A percentile compares a stretch with the other conserved stretches of the same genome.
Evolutionary conservation across 257 asterid species (phyloP).

Genomic region (Nemophila menziesii): DNA sequence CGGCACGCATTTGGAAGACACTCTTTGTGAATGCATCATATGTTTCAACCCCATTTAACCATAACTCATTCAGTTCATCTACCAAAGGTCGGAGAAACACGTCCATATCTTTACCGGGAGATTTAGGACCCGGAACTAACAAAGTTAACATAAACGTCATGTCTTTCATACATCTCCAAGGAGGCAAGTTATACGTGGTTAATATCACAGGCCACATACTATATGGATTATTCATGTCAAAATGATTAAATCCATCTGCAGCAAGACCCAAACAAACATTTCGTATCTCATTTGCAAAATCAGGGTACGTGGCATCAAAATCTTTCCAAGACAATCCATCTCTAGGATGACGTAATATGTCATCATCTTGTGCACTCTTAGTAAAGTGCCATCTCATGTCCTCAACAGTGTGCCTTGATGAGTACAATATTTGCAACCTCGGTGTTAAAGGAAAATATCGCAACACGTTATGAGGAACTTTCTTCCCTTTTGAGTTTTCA

Average conservation of each 20-base stretch:
- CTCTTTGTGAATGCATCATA: no score
- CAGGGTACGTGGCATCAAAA: constrained; percentile 4
- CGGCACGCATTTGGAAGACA: constrained; percentile 6
- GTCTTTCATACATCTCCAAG: constrained; percentile 2
- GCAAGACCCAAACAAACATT: constrained; percentile 10
- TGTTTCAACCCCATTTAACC: constrained; percentile 3
- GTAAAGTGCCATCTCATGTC: background rate
- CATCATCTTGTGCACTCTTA: background rate
- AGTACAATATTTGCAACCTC: no score
- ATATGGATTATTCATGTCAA: no score
- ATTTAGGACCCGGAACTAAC: no score
- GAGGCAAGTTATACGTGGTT: constrained; percentile 4
- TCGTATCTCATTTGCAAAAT: constrained; percentile 8
- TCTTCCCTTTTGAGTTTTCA: no score
- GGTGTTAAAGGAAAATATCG: no score
- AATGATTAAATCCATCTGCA: constrained; percentile 8
- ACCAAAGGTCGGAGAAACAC: no score
- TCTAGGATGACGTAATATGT: constrained; percentile 6
- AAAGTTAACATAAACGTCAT: no score
- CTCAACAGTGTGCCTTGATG: no score
- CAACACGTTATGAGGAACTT: no score
- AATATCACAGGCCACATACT: no score
- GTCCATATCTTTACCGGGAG: constrained; percentile 7
- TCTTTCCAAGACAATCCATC: constrained; percentile 8
- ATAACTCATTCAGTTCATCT: constrained; percentile 9